Evolutionary conservation across 139 green algal species (phyloP).

Genomic region (Chlorella sp.): DNA sequence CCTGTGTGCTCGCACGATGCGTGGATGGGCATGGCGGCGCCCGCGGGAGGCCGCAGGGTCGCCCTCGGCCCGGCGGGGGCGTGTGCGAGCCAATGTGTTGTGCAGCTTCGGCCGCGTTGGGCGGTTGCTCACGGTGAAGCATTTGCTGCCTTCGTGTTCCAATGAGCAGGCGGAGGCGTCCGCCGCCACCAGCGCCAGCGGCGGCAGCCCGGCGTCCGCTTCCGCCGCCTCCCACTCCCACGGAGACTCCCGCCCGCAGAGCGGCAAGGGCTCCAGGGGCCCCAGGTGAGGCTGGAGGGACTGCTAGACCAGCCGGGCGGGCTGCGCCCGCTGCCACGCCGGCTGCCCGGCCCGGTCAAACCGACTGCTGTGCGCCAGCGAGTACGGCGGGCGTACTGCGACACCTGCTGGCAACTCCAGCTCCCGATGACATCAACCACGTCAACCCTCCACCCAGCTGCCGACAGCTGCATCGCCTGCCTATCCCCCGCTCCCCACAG

Average conservation of each 20-base stretch:
- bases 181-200: too few species aligned
- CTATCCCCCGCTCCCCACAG: background rate
- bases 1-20: too few species aligned
- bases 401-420: background rate
- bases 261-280: constrained; percentile 36
- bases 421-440: background rate
- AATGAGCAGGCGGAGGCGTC: too few species aligned
- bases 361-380: background rate
- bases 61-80: too few species aligned
- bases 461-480: background rate
- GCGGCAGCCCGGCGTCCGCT: too few species aligned
- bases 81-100: too few species aligned
- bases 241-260: background rate
- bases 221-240: background rate
- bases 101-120: too few species aligned
- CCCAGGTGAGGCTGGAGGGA: background rate
- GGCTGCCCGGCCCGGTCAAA: background rate
- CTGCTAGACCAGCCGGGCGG: too few species aligned
- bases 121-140: too few species aligned
- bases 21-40: too few species aligned
- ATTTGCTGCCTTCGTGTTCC: too few species aligned
- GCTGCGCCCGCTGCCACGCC: background rate
- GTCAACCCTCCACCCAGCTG: background rate
- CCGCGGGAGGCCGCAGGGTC: too few species aligned
- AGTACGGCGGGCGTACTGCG: background rate